Conservation (phyloP, 2,329 filamentous ascomycete genomes). For the Talaromyces sp. region DNA sequence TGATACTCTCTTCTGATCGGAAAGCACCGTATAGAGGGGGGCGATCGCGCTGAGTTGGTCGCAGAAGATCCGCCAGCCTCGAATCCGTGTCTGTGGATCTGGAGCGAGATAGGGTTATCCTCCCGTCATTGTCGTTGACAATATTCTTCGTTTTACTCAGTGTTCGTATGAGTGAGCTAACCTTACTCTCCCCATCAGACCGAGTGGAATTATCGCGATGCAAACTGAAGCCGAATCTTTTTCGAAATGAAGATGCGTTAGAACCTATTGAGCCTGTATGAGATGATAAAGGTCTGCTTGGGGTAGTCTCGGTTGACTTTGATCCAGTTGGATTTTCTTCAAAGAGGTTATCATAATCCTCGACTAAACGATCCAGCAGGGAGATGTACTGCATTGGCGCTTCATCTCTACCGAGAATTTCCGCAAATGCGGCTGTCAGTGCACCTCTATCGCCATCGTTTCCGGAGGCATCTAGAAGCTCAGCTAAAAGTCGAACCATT, state of each 20-base stretch:
- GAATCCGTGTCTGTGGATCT: slow-evolving; percentile 70
- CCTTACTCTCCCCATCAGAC: slow-evolving; percentile 60
- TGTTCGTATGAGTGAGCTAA: slow-evolving; percentile 77
- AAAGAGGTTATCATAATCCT: slow-evolving; percentile 86
- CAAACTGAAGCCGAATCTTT: slow-evolving; percentile 76
- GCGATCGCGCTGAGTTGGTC: slow-evolving; percentile 53
- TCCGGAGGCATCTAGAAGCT: slow-evolving; percentile 80
- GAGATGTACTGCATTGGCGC: slow-evolving; percentile 81
- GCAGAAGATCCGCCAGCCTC: slow-evolving; percentile 40
- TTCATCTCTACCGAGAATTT: slow-evolving; percentile 73
- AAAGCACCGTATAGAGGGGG: slow-evolving; percentile 45
- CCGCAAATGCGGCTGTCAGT: slow-evolving; percentile 81
- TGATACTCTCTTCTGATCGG: slow-evolving; percentile 41
- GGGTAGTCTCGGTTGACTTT: slow-evolving; percentile 47
- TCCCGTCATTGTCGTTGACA: slow-evolving; percentile 59
- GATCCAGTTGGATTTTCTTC: slow-evolving; percentile 53
- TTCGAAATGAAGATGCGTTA: slow-evolving; percentile 78
- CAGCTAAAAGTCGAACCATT: slow-evolving; percentile 78
- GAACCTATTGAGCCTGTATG: slow-evolving; percentile 73
- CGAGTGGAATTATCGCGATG: slow-evolving; percentile 71
- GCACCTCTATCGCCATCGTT: slow-evolving; percentile 89
- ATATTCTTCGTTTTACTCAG: slow-evolving; percentile 71
- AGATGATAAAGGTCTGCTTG: slow-evolving; percentile 54
- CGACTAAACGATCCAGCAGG: slow-evolving; percentile 78
- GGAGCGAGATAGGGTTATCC: slow-evolving; percentile 61